A percentile compares a stretch with the other conserved stretches of the same genome.
These are phyloP conservation scores for Persicaria maculosa DNA, from an alignment of 148 eudicot genomes.

Conservation along the genomic window DNA sequence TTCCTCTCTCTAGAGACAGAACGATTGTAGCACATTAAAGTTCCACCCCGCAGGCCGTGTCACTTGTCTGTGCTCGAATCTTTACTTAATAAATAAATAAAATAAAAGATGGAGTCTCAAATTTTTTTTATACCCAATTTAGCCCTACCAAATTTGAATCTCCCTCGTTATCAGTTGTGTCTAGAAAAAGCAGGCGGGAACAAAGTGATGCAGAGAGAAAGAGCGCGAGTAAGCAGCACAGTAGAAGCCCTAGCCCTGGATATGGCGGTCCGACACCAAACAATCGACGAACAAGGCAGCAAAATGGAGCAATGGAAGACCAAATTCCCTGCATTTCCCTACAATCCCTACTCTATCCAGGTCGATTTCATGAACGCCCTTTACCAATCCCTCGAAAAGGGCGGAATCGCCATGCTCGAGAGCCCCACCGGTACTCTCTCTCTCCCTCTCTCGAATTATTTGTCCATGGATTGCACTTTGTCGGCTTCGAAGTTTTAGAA, in stretches of 20 bases:
- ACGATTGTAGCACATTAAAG: no score
- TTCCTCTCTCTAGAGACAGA: no score
- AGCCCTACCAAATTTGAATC: no score
- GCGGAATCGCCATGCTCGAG: conserved; percentile 93
- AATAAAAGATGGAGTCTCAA: no score
- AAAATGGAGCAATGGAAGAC: conserved; percentile 31
- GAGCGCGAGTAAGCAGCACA: no score
- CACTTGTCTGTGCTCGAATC: no score
- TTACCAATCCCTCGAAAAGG: conserved; percentile 66
- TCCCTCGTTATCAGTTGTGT: no score
- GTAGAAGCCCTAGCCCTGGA: not conserved
- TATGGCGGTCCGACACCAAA: not conserved
- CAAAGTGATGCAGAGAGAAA: no score
- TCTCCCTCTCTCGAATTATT: not conserved
- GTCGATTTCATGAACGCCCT: conserved; percentile 78
- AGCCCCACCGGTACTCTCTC: conserved; percentile 74
- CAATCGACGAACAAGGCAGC: conserved; percentile 8
- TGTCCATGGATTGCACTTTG: not conserved
- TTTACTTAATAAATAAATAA: no score
- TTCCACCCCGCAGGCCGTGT: no score
- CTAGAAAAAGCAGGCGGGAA: no score
- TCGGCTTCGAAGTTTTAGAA: not conserved
- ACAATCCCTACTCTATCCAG: conserved; percentile 85
- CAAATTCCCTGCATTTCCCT: conserved; percentile 80
- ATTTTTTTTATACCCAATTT: no score